phyloP scores from a whole-genome alignment of 306 rosid species.

The Casuarina cunninghamiana region DNA sequence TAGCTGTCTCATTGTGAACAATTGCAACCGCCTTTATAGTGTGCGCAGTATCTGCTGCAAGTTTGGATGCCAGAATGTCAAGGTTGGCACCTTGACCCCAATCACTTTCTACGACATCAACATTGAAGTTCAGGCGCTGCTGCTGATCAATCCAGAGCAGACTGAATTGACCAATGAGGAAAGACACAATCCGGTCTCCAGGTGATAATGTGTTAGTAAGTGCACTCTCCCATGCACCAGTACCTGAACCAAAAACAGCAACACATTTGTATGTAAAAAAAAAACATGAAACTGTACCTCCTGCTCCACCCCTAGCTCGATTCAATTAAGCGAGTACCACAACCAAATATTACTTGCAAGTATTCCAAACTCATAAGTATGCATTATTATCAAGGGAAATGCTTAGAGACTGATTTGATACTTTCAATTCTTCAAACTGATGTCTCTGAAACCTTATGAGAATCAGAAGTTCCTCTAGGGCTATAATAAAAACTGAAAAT shows the following conservation, averaged over 20 bases:
- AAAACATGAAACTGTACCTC: constrained; percentile 8
- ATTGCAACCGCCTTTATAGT: constrained; percentile 94
- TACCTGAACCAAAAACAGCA: constrained; percentile 55
- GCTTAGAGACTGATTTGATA: not conserved
- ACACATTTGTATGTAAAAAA: not conserved
- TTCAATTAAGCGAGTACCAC: not conserved
- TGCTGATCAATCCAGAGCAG: constrained; percentile 99
- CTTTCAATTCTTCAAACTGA: not conserved
- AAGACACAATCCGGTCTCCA: constrained; percentile 83
- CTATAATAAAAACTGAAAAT: not conserved
- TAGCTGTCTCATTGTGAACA: constrained; percentile 97
- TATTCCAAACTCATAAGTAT: not conserved
- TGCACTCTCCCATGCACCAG: constrained; percentile 99
- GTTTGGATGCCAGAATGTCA: constrained; percentile 76
- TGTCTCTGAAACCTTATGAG: not conserved
- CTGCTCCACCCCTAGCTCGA: constrained; percentile 3
- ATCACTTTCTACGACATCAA: constrained; percentile 92
- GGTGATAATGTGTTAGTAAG: constrained; percentile 97
- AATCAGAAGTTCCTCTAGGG: not conserved
- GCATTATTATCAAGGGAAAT: not conserved
- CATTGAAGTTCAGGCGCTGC: constrained; percentile 90
- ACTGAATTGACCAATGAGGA: constrained; percentile 97
- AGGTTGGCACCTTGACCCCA: constrained; percentile 98
- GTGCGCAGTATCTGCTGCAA: constrained; percentile 74
- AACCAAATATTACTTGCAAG: not conserved